Evolutionary conservation across 1,284 basidiomycete species (phyloP).

Genomic region (Phlebopus sp.): DNA sequence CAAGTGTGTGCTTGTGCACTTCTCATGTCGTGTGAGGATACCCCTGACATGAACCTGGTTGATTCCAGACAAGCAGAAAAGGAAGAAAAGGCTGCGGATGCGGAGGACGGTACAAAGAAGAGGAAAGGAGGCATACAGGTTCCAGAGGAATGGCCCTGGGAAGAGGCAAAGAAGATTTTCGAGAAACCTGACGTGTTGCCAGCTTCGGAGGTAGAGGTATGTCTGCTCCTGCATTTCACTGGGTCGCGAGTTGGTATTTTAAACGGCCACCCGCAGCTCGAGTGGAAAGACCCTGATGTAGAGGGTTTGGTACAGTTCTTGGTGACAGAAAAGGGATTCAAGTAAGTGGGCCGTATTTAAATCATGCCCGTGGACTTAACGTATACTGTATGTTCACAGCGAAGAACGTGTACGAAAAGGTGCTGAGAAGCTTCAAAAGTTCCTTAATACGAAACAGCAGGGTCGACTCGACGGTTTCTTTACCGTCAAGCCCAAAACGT

Average conservation of each 20-base stretch:
- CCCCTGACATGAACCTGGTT: conserved; percentile 9
- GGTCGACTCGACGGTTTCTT: conserved; percentile 97
- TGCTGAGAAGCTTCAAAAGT: conserved; percentile 89
- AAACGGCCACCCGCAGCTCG: conserved; percentile 56
- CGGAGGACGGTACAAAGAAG: conserved; percentile 40
- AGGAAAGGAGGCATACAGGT: conserved; percentile 75
- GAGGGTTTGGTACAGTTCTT: conserved; percentile 95
- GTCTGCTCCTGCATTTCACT: conserved; percentile 6
- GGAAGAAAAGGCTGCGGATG: conserved; percentile 49
- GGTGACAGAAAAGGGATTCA: conserved; percentile 96
- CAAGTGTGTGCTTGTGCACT: conserved; percentile 49
- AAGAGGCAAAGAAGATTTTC: conserved; percentile 91
- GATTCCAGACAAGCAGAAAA: conserved; percentile 44
- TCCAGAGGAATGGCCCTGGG: conserved; percentile 96
- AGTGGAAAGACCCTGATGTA: conserved; percentile 93
- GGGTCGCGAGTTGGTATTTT: neutral
- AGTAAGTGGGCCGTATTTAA: conserved; percentile 45
- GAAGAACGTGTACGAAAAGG: conserved; percentile 97
- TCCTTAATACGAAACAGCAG: conserved; percentile 90
- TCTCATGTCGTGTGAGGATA: neutral
- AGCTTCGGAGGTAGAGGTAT: conserved; percentile 83
- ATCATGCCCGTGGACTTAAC: neutral
- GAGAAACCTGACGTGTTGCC: conserved; percentile 86
- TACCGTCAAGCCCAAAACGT: conserved; percentile 58
- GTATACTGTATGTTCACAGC: conserved; percentile 39